Conservation (phyloP, 2,329 filamentous ascomycete species). For the Diplodia corticola region DNA sequence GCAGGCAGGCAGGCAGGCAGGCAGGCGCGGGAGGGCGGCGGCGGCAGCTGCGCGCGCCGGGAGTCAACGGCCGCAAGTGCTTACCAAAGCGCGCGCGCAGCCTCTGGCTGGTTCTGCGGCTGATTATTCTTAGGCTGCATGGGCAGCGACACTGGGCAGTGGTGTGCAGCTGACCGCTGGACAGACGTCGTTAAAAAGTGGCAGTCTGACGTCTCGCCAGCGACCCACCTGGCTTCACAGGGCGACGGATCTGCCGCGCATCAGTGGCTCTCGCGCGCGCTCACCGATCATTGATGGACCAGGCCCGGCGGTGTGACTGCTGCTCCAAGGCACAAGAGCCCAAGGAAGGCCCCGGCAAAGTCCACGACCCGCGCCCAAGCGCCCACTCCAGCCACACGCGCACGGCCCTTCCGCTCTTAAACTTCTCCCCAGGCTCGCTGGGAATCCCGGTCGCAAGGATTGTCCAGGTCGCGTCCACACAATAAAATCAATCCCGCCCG, state of each 20-base stretch:
- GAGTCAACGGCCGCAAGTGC: background rate
- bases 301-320: conserved; percentile 15
- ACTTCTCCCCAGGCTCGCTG: background rate
- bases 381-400: conserved; percentile 15
- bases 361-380: background rate
- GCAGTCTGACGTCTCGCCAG: conserved; percentile 15
- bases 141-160: background rate
- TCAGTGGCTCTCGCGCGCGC: background rate
- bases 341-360: conserved; percentile 1
- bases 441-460: conserved; percentile 12
- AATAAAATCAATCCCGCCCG: conserved; percentile 7
- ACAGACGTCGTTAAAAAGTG: background rate
- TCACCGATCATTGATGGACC: conserved; percentile 14
- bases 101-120: background rate
- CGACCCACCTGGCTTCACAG: background rate
- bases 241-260: conserved; percentile 12
- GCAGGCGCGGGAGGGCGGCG: background rate
- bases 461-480: background rate
- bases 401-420: background rate
- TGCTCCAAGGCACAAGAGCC: conserved; percentile 13
- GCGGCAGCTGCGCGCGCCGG: background rate
- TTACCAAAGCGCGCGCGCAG: conserved; percentile 3
- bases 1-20: background rate
- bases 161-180: conserved; percentile 1
- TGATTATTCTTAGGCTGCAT: conserved; percentile 10